phyloP scores from a whole-genome alignment of 306 rosid species.

The Bauhinia variegata region DNA sequence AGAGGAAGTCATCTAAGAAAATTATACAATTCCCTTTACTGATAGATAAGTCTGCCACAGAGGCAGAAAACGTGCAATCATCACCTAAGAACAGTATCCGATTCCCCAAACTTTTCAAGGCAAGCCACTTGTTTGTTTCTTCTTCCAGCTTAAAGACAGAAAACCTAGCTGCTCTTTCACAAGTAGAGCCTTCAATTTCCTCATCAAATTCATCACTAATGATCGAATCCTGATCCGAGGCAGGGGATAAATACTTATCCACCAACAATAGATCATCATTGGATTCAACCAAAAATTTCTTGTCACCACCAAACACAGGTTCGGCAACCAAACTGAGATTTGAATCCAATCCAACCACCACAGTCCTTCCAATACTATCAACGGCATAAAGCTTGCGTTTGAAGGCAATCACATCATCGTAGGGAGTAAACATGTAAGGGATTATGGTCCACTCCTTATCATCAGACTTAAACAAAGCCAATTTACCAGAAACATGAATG shows the following conservation, averaged over 20 bases:
- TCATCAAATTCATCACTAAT: constrained; percentile 6
- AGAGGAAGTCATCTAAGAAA: constrained; percentile 59
- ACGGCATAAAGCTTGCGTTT: constrained; percentile 57
- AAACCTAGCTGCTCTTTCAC: constrained; percentile 62
- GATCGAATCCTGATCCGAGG: background rate
- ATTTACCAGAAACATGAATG: constrained; percentile 77
- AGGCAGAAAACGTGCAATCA: constrained; percentile 67
- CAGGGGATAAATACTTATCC: constrained; percentile 49
- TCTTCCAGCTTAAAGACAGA: constrained; percentile 53
- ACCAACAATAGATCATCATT: constrained; percentile 67
- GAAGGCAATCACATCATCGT: constrained; percentile 71
- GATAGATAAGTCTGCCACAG: constrained; percentile 48
- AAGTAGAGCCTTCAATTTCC: constrained; percentile 34
- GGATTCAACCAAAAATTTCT: constrained; percentile 73
- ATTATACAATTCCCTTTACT: constrained; percentile 62
- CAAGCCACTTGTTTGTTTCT: constrained; percentile 60
- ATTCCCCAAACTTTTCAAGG: constrained; percentile 59
- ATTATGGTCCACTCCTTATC: constrained; percentile 65
- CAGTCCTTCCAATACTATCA: constrained; percentile 66
- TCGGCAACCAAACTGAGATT: constrained; percentile 49
- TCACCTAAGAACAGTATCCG: constrained; percentile 75
- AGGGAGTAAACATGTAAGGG: constrained; percentile 63
- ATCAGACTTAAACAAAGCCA: constrained; percentile 60
- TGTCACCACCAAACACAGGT: constrained; percentile 87
- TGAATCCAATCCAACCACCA: constrained; percentile 44